Percentiles rank a stretch among this genome's conserved stretches.
Conservation (phyloP, 176 grass and related monocot genomes). For the Thinopyrum elongatum region DNA sequence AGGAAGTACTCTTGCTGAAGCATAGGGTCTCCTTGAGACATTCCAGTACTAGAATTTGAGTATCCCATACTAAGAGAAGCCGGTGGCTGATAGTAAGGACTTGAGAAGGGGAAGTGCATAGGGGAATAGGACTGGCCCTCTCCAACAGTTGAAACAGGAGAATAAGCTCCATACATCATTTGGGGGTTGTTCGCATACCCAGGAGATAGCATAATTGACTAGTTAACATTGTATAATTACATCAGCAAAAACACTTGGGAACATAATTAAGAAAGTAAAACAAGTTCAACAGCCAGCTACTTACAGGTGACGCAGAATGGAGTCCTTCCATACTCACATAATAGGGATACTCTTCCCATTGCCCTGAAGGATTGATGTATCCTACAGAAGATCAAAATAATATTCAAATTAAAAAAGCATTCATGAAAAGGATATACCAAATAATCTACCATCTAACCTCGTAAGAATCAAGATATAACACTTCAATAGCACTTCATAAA, state of each 20-base stretch:
- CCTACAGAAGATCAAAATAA: constrained; percentile 34
- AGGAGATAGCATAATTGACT: constrained; percentile 57
- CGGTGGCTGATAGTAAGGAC: constrained; percentile 66
- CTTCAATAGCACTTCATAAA: neutral
- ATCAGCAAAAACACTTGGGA: constrained; percentile 29
- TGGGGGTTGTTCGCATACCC: constrained; percentile 70
- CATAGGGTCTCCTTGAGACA: constrained; percentile 69
- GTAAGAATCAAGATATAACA: neutral
- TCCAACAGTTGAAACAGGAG: constrained; percentile 56
- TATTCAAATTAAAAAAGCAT: constrained; percentile 15
- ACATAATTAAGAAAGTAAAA: constrained; percentile 12
- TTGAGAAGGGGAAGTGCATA: constrained; percentile 56
- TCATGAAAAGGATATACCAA: neutral
- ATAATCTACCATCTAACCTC: neutral
- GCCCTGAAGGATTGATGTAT: constrained; percentile 51
- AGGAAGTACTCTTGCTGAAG: constrained; percentile 64
- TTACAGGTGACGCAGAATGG: constrained; percentile 65
- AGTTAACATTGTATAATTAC: constrained; percentile 65
- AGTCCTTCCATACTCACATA: constrained; percentile 71
- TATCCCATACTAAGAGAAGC: constrained; percentile 65
- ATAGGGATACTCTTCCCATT: constrained; percentile 73
- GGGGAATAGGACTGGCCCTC: constrained; percentile 62
- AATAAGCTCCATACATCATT: constrained; percentile 77
- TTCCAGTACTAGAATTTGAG: constrained; percentile 47
- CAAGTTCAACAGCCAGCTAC: constrained; percentile 5